Conservation (phyloP, 106 monocot species). For the Allium fistulosum region DNA sequence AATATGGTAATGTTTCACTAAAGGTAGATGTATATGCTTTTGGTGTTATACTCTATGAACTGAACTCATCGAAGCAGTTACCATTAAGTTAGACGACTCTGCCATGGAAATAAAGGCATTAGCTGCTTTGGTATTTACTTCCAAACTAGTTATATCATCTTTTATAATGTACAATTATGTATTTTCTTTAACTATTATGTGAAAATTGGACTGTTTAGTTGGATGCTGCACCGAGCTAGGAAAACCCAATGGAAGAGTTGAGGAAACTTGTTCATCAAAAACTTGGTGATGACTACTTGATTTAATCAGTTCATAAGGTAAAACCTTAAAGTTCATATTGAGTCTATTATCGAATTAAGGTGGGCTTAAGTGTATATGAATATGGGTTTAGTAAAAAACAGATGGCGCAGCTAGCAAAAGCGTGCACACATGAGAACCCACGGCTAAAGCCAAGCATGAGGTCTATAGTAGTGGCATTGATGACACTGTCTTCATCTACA, state of each 20-base stretch:
- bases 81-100: constrained; percentile 18
- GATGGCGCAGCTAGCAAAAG: constrained; percentile 22
- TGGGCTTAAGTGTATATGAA: too few species aligned
- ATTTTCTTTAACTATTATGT: too few species aligned
- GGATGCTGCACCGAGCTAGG: constrained; percentile 36
- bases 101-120: constrained; percentile 29
- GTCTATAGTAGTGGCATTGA: neutral
- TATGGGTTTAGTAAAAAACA: neutral
- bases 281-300: constrained; percentile 35
- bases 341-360: neutral
- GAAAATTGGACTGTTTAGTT: constrained; percentile 4
- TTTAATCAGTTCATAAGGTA: constrained; percentile 61
- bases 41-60: constrained; percentile 70
- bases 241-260: constrained; percentile 43
- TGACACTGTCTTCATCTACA: too few species aligned
- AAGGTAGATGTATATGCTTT: constrained; percentile 71
- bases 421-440: constrained; percentile 22
- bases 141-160: too few species aligned
- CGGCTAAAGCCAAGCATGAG: constrained; percentile 14
- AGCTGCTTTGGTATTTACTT: constrained; percentile 23
- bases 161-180: too few species aligned
- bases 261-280: constrained; percentile 45
- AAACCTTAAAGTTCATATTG: neutral
- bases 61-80: constrained; percentile 57
- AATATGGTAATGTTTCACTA: constrained; percentile 47